These are phyloP conservation scores for Chaetomium olivaceum DNA, from an alignment of 2,329 filamentous ascomycete species.

Conservation along the genomic window DNA sequence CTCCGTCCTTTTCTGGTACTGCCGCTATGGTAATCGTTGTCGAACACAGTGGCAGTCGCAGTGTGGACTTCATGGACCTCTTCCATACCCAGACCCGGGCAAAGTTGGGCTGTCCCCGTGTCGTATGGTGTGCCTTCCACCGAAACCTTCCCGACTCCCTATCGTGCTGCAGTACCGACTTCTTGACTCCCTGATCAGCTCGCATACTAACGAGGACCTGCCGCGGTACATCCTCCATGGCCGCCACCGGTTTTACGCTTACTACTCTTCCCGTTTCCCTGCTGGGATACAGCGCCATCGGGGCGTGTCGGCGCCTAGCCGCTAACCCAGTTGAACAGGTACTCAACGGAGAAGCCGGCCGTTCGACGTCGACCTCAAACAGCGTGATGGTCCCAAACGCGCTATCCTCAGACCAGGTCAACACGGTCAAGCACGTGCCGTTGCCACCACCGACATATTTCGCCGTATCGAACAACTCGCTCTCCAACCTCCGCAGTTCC, in stretches of 20 bases:
- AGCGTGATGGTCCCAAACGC: constrained; percentile 21
- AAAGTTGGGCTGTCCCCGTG: neutral
- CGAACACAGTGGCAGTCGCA: neutral
- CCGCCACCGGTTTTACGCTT: constrained; percentile 15
- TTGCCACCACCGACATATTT: constrained; percentile 17
- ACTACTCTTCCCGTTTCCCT: neutral
- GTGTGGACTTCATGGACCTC: neutral
- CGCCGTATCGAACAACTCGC: constrained; percentile 25
- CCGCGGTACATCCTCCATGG: constrained; percentile 25
- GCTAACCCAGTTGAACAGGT: neutral
- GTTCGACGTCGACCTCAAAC: constrained; percentile 18
- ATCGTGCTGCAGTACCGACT: constrained; percentile 16
- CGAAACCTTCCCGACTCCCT: constrained; percentile 1
- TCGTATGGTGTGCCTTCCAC: constrained; percentile 16
- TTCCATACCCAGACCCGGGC: neutral
- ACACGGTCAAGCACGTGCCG: constrained; percentile 16
- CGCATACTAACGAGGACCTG: constrained; percentile 21
- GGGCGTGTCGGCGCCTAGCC: neutral
- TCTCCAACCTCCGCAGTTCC: constrained; percentile 17
- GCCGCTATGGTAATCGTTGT: too few relatives aligned
- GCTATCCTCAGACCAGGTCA: constrained; percentile 22
- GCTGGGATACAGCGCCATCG: neutral
- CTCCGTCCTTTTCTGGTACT: neutral
- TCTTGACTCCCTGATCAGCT: constrained; percentile 15
- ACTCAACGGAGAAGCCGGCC: neutral